Percentiles rank a stretch among this genome's conserved stretches.
Evolutionary conservation across 768 basidiomycete species (phyloP).

Genomic region (Leccinellum rugosiceps): DNA sequence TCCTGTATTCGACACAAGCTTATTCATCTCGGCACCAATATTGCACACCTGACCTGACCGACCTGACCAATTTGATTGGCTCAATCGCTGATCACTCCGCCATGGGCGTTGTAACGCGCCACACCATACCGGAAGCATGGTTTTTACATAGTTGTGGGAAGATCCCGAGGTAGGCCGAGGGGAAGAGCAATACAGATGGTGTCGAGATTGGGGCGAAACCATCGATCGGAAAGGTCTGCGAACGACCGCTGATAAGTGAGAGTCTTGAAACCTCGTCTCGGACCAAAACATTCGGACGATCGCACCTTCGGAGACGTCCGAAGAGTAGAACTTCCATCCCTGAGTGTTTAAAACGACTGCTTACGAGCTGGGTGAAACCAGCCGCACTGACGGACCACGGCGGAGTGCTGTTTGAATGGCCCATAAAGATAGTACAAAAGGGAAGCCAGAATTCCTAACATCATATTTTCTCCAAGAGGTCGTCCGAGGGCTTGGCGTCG

Average conservation of each 20-base stretch:
- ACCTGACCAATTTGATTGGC: no score
- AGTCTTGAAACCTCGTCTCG: slow-evolving; percentile 11
- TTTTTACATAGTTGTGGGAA: neutral
- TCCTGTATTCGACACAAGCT: slow-evolving; percentile 4
- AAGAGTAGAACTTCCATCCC: neutral
- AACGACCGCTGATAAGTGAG: slow-evolving; percentile 9
- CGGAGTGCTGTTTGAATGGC: neutral
- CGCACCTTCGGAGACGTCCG: neutral
- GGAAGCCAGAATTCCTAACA: neutral
- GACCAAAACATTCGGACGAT: neutral
- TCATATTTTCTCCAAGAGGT: slow-evolving; percentile 6
- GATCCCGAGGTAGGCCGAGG: neutral
- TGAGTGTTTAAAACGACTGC: neutral
- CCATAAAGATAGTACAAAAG: slow-evolving; percentile 6
- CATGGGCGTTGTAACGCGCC: neutral
- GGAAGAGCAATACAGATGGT: neutral
- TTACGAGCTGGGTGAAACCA: slow-evolving; percentile 13
- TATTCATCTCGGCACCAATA: neutral
- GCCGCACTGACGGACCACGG: neutral
- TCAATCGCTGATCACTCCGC: neutral
- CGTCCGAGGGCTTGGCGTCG: slow-evolving; percentile 10
- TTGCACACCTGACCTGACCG: neutral
- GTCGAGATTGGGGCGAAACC: neutral
- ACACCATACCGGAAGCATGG: neutral
- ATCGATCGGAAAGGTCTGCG: slow-evolving; percentile 7